Percentiles rank a stretch among this genome's conserved stretches.
Conservation (phyloP, 2,329 filamentous ascomycete species). For the Helminthosporium solani region DNA sequence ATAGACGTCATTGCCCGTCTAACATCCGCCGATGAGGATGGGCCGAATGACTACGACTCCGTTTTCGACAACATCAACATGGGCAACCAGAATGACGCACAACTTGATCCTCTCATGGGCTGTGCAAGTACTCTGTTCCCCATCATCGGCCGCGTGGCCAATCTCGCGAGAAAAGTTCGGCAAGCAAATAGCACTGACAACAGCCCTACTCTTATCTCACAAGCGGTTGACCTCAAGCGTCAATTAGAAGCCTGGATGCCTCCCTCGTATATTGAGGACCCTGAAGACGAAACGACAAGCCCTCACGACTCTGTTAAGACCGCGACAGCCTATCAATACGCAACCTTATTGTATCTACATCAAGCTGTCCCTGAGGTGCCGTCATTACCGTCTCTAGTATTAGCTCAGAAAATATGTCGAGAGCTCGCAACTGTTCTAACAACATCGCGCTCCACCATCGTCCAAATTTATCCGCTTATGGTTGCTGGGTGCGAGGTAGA, state of each 20-base stretch:
- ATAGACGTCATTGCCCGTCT: conserved; percentile 71
- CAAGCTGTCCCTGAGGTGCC: conserved; percentile 69
- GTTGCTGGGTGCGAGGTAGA: conserved; percentile 66
- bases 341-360: conserved; percentile 65
- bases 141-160: conserved; percentile 65
- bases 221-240: conserved; percentile 62
- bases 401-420: conserved; percentile 63
- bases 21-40: conserved; percentile 62
- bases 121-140: conserved; percentile 68
- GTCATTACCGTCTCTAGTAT: conserved; percentile 55
- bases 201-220: conserved; percentile 60
- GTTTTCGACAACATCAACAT: conserved; percentile 41
- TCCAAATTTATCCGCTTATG: conserved; percentile 69
- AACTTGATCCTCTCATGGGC: conserved; percentile 71
- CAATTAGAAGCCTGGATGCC: conserved; percentile 63
- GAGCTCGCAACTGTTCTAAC: conserved; percentile 64
- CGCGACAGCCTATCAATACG: conserved; percentile 66
- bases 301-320: conserved; percentile 66
- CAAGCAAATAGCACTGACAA: conserved; percentile 54
- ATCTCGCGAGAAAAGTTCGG: conserved; percentile 63
- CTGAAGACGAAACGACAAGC: conserved; percentile 63
- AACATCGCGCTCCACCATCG: conserved; percentile 62
- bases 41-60: conserved; percentile 53
- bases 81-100: conserved; percentile 45
- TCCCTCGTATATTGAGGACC: conserved; percentile 58